Evolutionary conservation across 148 eudicot genomes (phyloP), one percentile per base, ranked within the genome.

Genomic region (Fagopyrum homotropicum): DNA sequence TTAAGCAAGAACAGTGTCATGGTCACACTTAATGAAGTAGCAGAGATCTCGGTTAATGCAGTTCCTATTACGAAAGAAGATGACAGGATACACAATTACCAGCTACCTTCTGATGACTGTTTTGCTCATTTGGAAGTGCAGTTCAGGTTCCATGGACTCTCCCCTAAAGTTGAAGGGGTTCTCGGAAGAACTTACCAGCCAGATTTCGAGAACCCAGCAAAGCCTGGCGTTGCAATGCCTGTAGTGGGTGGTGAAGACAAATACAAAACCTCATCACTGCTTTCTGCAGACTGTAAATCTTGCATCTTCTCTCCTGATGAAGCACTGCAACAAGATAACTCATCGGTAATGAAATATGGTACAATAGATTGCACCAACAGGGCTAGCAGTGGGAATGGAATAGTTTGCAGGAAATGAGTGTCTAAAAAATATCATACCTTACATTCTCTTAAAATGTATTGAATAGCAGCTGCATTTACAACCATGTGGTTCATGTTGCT

Each of bases 211-310:
- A 92, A 83, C 75, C 89, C 88, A 0, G 97, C 89, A 0, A 88
- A 87, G 75, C 82, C 82, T 7, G 96, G 97, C 4, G 89, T 85
- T 2, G 91, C 88, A 4, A 88, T 90, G 92, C 86, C 91, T 1
- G 85, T 88, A 4, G 85, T 90, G 7, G 97, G 95, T 7, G 92
- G 91, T n/a, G 91, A 90, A 73, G 85, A 88, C 63, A 82, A 77
- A 73, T 92, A 88, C 69, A 82, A 77, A 74, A 88, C 91, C 0
- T 77, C 82, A 0, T 74, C 89, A 0, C 86, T 92, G 46, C 29
- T 87, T 3, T 80, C 88, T 16, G 76, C 88, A 44, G 88, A 87
- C 74, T 88, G 92, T 45, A 81, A 48, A 43, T 71, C 83, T 74
- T 88, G 89, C 78, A 10, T 81, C 16, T 90, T 80, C 47, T 77